Evolutionary conservation across 1,139 yeast genomes (phyloP).

Genomic region (Blastobotrys raffinosifermentans): DNA sequence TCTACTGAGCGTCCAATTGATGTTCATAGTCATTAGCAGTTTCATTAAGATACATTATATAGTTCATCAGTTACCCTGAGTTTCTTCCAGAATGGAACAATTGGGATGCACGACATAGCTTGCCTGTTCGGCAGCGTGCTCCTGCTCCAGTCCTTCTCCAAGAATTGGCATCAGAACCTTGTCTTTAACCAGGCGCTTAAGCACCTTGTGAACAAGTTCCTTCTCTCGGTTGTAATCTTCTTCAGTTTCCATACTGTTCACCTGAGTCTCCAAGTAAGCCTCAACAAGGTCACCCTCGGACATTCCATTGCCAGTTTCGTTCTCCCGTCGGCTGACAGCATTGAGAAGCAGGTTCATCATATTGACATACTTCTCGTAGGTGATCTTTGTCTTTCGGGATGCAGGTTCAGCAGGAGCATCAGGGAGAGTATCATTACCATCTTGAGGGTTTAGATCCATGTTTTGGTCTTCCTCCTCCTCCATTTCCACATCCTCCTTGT

Average conservation of each 20-base stretch:
- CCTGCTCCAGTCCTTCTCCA: slow-evolving; percentile 45
- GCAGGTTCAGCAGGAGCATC: slow-evolving; percentile 8
- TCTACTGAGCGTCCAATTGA: too few relatives aligned
- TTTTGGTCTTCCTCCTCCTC: slow-evolving; percentile 54
- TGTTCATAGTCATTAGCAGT: too few relatives aligned
- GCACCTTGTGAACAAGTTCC: slow-evolving; percentile 68
- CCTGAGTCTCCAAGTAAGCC: slow-evolving; percentile 75
- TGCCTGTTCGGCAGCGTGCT: slow-evolving; percentile 27
- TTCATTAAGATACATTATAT: too few relatives aligned
- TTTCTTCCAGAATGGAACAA: slow-evolving; percentile 37
- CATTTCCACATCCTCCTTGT: slow-evolving; percentile 86
- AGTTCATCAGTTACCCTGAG: too few relatives aligned
- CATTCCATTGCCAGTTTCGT: slow-evolving; percentile 53
- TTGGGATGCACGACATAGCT: slow-evolving; percentile 86
- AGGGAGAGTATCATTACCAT: slow-evolving; percentile 7
- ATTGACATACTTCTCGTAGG: slow-evolving; percentile 80
- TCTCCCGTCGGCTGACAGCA: slow-evolving; percentile 45
- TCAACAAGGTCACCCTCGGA: slow-evolving; percentile 65
- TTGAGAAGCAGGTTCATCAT: slow-evolving; percentile 79
- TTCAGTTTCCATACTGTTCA: slow-evolving; percentile 64
- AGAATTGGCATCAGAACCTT: slow-evolving; percentile 76
- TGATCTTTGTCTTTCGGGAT: slow-evolving; percentile 44
- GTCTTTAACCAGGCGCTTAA: slow-evolving; percentile 80
- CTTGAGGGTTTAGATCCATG: slow-evolving; percentile 11
- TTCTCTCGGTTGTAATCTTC: slow-evolving; percentile 68